These are phyloP conservation scores for Strobilomyces confusus DNA, from an alignment of 768 basidiomycete species.

Conservation along the genomic window DNA sequence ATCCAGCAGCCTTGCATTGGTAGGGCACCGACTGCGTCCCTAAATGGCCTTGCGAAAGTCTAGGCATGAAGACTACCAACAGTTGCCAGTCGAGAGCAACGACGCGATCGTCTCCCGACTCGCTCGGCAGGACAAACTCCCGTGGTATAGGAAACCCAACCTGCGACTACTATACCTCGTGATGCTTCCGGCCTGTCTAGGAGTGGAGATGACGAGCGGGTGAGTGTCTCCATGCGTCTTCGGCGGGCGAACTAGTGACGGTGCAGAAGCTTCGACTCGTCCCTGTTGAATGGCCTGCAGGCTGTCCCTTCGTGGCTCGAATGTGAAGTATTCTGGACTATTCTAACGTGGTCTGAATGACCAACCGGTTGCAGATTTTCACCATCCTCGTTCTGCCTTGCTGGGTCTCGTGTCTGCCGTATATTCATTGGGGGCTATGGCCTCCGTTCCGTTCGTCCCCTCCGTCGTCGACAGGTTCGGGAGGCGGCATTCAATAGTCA, in stretches of 20 bases:
- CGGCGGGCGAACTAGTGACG: neutral
- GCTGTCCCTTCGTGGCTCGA: neutral
- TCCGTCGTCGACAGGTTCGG: slow-evolving; percentile 9
- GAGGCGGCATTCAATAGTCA: slow-evolving; percentile 14
- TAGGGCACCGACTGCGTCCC: neutral
- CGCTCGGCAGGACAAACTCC: slow-evolving; percentile 40
- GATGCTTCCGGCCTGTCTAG: slow-evolving; percentile 40
- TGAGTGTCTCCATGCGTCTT: neutral
- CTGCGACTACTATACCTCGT: slow-evolving; percentile 51
- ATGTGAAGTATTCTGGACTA: neutral
- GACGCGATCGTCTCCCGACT: slow-evolving; percentile 13
- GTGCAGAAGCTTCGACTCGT: neutral
- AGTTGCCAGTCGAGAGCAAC: neutral
- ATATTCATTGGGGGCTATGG: slow-evolving; percentile 58
- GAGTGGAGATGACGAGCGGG: slow-evolving; percentile 8
- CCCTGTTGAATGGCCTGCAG: neutral
- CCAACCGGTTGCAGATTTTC: neutral
- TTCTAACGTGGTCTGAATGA: neutral
- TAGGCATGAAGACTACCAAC: neutral
- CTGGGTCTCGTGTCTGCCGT: slow-evolving; percentile 27
- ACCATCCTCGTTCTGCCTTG: neutral
- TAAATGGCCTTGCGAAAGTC: slow-evolving; percentile 4
- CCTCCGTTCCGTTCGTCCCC: slow-evolving; percentile 42
- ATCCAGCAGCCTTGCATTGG: too few relatives aligned
- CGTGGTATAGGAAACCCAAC: slow-evolving; percentile 62